Evolutionary conservation across 345 rosid genomes (phyloP), one percentile per base, ranked within the genome.

Genomic region (Salix caprea): DNA sequence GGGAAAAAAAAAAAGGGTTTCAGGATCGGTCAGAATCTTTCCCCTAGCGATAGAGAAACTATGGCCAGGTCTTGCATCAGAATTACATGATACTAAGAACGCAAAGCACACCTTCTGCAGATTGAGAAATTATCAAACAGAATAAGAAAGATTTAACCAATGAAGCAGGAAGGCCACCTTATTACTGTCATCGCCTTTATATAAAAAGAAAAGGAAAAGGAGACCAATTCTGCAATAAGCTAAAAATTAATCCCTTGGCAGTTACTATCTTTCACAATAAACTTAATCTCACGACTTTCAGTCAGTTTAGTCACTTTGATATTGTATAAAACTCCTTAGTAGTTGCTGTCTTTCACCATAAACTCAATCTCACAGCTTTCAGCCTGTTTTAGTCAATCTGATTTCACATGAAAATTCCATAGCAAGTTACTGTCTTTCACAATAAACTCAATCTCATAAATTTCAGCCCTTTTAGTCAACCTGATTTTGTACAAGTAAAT

Each of bases 101-200:
- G 5, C 37, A 4, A 23, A 50, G n/a, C 44, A 68, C 23, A 23
- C 62, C 30, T 60, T 36, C 71, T 71, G 23, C 34, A 48, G 65
- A 80, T 42, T 68, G 39, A 36, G 52, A 80, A 44, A 48, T 28
- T 6, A 78, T 65, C 46, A 16, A 66, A 67, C 16, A 10, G 28
- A 34, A 60, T n/a, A 42, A 7, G 56, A 58, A 67, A 67, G 54
- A 18, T 19, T 24, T 21, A 40, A 11, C 48, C 40, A 36, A 34
- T 14, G 75, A 74, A 54, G 48, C 21, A 39, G 67, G 62, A 44
- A 69, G 66, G 56, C 56, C 37, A 69, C 52, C 32, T 65, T 32
- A 74, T 36, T 34, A 50, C 28, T 26, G 28, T 6, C 58, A 75
- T 34, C 32, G 10, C 36, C 32, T 32, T 32, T 34, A 12, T 4